Evolutionary conservation across 768 basidiomycete species (phyloP), one percentile per base, ranked within the genome.

Genomic region (Naganishia antarctica): DNA sequence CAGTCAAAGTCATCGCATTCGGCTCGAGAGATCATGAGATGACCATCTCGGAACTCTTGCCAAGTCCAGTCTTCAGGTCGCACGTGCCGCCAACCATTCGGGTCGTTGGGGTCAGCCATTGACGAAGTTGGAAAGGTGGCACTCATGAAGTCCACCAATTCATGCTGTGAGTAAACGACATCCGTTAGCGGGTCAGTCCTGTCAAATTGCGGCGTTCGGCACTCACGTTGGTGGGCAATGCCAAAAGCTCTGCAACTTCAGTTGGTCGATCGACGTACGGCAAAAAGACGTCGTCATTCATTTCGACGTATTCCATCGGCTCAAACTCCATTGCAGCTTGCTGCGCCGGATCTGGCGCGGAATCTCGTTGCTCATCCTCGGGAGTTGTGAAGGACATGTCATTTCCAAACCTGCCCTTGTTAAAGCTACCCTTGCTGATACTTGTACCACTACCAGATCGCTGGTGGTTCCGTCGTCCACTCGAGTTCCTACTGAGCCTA

Each of bases 241-340:
- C 43, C 63, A 92, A 83, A 29, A 96, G 81, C 9, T 83, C 79
- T 4, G 82, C 68, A 1, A 93, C 90, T 71, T 96, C 91, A 0
- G 80, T 77, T 0, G 89, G 83, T 21, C 91, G 85, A 68, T 93
- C 87, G 67, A 93, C 82, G 78, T 91, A 96, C 0, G 91, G 91
- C 15, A 96, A 84, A 69, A 85, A 86, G 31, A 89, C 83, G 65
- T 89, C 85, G 23, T 85, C 84, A 25, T 74, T 70, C 66, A 77
- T 67, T 49, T 77, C 73, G 9, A 74, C 69, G 51, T 77, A 77
- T 50, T 77, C 76, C 50, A 77, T 73, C 0, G 76, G 74, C 62
- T 77, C 76, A 25, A 77, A 67, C 5, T 72, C 74, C 16, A 72
- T 25, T 15, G 50, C n/a, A n/a, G n/a, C n/a, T n/a, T n/a, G 48